phyloP scores from a whole-genome alignment of 768 basidiomycete genomes.

The Calocybe cyanea region DNA sequence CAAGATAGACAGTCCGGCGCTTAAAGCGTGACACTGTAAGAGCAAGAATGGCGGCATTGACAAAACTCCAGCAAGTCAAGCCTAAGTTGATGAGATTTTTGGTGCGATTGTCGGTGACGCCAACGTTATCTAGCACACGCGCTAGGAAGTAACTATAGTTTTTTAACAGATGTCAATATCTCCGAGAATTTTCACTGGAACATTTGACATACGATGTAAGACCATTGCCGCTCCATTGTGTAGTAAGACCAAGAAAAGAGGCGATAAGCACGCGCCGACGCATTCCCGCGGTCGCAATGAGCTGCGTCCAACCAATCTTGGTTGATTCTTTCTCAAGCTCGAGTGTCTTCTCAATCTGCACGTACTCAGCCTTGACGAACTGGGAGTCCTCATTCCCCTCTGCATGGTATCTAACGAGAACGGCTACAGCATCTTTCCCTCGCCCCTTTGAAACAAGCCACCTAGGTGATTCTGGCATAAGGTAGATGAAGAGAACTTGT shows the following conservation, averaged over 20 bases:
- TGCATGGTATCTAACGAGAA: conserved; percentile 56
- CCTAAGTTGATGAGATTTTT: conserved; percentile 59
- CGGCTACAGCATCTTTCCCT: conserved; percentile 39
- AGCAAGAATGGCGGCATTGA: conserved; percentile 51
- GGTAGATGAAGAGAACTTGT: conserved; percentile 52
- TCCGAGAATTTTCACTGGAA: too few relatives aligned
- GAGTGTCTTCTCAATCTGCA: conserved; percentile 52
- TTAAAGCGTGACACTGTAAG: conserved; percentile 42
- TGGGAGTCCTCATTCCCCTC: conserved; percentile 53
- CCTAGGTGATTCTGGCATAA: conserved; percentile 62
- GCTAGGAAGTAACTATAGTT: conserved; percentile 45
- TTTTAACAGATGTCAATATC: too few relatives aligned
- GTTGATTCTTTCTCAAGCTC: conserved; percentile 46
- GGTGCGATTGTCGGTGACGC: conserved; percentile 43
- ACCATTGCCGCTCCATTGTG: conserved; percentile 65
- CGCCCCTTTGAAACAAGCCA: conserved; percentile 62
- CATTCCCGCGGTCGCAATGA: conserved; percentile 47
- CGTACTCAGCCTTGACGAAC: conserved; percentile 56
- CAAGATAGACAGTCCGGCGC: conserved; percentile 47
- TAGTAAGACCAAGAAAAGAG: conserved; percentile 50
- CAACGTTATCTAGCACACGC: conserved; percentile 51
- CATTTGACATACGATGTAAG: conserved; percentile 37
- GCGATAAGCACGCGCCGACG: conserved; percentile 46
- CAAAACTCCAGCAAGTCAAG: conserved; percentile 49
- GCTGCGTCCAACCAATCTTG: conserved; percentile 43